Percentiles rank a stretch among this genome's conserved stretches.
These are phyloP conservation scores for Acacia crassicarpa DNA, from an alignment of 306 rosid genomes.

Conservation along the genomic window DNA sequence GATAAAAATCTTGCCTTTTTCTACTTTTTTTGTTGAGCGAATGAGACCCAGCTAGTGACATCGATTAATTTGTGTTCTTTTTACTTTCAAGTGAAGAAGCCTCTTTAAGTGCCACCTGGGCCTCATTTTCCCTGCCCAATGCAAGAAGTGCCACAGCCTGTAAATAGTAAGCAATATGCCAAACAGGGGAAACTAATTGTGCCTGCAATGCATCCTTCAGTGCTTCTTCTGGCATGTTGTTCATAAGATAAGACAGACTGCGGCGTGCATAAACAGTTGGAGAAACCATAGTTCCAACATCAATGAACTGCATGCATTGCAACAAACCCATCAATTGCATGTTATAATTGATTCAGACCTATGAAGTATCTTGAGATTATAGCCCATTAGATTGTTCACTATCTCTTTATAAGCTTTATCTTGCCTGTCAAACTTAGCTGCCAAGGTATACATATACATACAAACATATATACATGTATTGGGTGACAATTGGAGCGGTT, in stretches of 20 bases:
- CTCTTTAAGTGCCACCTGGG: constrained; percentile 79
- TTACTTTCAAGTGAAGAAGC: constrained; percentile 72
- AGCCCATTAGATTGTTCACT: background rate
- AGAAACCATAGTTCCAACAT: constrained; percentile 85
- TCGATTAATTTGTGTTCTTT: constrained; percentile 40
- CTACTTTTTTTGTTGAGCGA: background rate
- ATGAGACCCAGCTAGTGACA: constrained; percentile 14
- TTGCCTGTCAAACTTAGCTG: background rate
- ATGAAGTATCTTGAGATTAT: background rate
- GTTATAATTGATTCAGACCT: constrained; percentile 22
- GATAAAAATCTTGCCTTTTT: background rate
- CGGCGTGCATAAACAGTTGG: constrained; percentile 95
- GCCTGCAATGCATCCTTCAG: constrained; percentile 79
- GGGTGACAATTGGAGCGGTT: background rate
- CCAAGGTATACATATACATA: background rate
- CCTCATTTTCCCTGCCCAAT: constrained; percentile 63
- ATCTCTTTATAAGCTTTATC: background rate
- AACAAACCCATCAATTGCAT: constrained; percentile 36
- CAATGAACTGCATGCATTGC: constrained; percentile 75
- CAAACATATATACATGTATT: no score
- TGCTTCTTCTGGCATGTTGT: constrained; percentile 79
- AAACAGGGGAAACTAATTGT: constrained; percentile 74
- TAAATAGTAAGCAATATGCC: constrained; percentile 82
- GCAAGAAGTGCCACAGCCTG: constrained; percentile 74
- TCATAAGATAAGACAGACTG: constrained; percentile 72